Base-by-base conservation (phyloP, 139 green algal genomes). In the Parachlorella kessleri region DNA sequence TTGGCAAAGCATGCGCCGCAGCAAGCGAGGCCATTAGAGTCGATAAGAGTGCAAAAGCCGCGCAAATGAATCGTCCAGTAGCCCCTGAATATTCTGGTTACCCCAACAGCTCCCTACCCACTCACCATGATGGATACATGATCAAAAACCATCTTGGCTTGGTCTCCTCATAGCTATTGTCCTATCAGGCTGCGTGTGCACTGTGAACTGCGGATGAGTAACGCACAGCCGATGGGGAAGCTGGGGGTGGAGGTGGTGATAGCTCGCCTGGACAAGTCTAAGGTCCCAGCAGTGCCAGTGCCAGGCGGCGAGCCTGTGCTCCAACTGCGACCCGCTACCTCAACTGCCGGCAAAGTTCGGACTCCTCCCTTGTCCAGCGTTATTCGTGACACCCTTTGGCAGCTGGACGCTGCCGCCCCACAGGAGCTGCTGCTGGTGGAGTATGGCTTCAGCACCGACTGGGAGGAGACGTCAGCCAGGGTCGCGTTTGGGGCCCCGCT, bases 401-500 rank as follows among this genome's bases (percentile, higher is more conserved):
- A 75, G 40, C 66, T 83, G 36, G 53, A 76, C 24, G 69, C 14
- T 26, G 6, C 23, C 7, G 40, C 37, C 2, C 64, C 71, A 14
- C 10, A 33, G 24, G 23, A 66, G 42, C 65, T 85, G 40, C 21
- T 71, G 38, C 68, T 85, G 2, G 33, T 21, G 18, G 69, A 85
- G 42, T 72, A 69, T 40, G 38, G 24, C 21, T 32, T 85, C 14
- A 70, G 30, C 24, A 65, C 59, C 40, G 53, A 66, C 36, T 53
- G 42, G 55, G 53, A 69, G 7, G 64, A 63, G 3, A 55, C 14
- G 3, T 24, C 73, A 3, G 65, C 64, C 3, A 35, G 48, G 53
- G 53, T 85, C 36, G 2, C 5, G 14, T 85, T 85, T 37, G 48
- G 38, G 23, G 42, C 73, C 18, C 42, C 73, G 6, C 68, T 85